Base-by-base conservation (phyloP, 2,329 filamentous ascomycete species). In the Claviceps quebecensis region DNA sequence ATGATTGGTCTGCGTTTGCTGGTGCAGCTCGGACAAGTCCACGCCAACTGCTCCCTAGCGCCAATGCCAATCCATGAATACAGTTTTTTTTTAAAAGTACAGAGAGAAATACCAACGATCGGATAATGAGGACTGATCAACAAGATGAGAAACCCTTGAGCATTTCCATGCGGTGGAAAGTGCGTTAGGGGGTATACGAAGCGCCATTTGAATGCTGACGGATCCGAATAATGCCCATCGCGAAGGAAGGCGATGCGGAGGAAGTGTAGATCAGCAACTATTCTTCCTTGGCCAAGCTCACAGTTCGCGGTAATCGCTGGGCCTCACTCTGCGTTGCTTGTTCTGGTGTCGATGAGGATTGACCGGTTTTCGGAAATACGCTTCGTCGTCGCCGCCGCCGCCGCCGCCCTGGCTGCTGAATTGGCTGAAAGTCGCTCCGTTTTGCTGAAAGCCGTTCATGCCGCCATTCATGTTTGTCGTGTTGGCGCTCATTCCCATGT, bases 301-400 rank as follows among this genome's bases (percentile, higher is more conserved):
- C 47, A 95, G 74, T 71, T 95, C 87, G 56, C 87, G 79, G 66
- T 93, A 97, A 69, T 98, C 93, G 64, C 87, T 93, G 11, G 90
- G 90, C 51, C 93, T 78, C 51, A 87, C 81, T 59, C 87, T 77
- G 57, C 84, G 80, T 60, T 88, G 83, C 60, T 86, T 80, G 62
- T 89, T 87, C 66, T 90, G 84, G 63, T 93, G 87, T 48, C 93
- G 81, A 63, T 95, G 87, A 2, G 90, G 91, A 64, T 98, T 98
- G 55, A 97, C 87, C 0, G 93, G 93, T 66, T 95, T 91, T 53
- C 93, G 80, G 66, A 97, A 94, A 69, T 98, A 98, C 6, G 93
- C 87, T 54, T 89, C 87, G 53, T 95, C 89, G 52, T 94, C 87
- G 56, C 26, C 29, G 29, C 26, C 23, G 23, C 26, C 26, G 26